Evolutionary conservation across 441 rosid genomes (phyloP).

Genomic region (Geranium incanum): DNA sequence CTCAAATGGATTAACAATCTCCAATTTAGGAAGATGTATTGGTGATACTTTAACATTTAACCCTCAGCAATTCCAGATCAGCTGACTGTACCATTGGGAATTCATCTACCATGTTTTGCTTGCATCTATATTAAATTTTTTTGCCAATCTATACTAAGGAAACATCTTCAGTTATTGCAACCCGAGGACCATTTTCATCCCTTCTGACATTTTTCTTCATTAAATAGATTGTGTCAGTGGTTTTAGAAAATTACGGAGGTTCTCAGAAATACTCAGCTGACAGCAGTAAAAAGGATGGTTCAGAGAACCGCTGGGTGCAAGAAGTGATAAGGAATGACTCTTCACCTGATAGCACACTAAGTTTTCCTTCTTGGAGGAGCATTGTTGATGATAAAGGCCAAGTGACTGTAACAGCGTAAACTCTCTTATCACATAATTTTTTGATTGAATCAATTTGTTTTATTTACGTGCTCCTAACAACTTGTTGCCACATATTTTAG

Average conservation of each 20-base stretch:
- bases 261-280: slow-evolving; percentile 26
- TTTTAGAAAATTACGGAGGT: slow-evolving; percentile 69
- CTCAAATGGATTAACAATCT: not conserved
- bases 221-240: slow-evolving; percentile 72
- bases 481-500: slow-evolving; percentile 7
- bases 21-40: not conserved
- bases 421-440: slow-evolving; percentile 28
- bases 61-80: not conserved
- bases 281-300: slow-evolving; percentile 25
- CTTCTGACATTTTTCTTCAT: slow-evolving; percentile 15
- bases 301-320: slow-evolving; percentile 55
- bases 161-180: not conserved
- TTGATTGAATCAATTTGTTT: slow-evolving; percentile 11
- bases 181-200: not conserved
- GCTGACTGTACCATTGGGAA: not conserved
- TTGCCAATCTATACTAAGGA: not conserved
- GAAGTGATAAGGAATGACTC: slow-evolving; percentile 65
- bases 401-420: slow-evolving; percentile 59
- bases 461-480: slow-evolving; percentile 2
- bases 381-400: slow-evolving; percentile 76
- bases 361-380: slow-evolving; percentile 65
- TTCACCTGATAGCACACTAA: slow-evolving; percentile 35
- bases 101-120: not conserved
- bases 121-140: not conserved
- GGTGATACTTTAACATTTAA: not conserved